Base-by-base conservation (phyloP, 2,329 filamentous ascomycete genomes). In the Colletotrichum navitas region DNA sequence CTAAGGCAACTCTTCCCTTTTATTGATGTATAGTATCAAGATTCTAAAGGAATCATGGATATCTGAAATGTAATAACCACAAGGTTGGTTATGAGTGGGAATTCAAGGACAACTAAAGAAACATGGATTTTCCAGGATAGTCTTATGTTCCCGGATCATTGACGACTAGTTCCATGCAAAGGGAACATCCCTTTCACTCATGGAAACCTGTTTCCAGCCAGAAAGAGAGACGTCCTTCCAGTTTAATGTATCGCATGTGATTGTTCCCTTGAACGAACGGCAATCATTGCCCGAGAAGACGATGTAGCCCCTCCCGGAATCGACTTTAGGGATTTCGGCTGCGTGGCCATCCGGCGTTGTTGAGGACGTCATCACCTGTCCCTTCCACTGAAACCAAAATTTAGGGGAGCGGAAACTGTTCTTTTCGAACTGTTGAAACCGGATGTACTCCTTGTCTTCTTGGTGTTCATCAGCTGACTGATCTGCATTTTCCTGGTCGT, bases 361-460 rank as follows among this genome's bases (percentile, higher is more conserved):
- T 0, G 26, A 11, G 0, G 43, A 2, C 21, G 29, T 2, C 8
- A 0, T 11, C 1, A 59, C 52, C 18, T 29, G 14, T 1, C 69
- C 69, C 21, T 69, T 59, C 69, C 66, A 72, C 41, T 69, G 59
- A 10, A 72, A 69, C 69, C 69, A 72, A 18, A 72, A 69, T 24
- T 69, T 72, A 11, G 69, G 69, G 1, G 69, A 72, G 0, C 69
- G 54, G 7, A 72, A 72, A 41, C 69, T 72, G 32, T 69, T 72
- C 54, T 72, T 72, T 34, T 72, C 69, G 5, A 72, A 72, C 5
- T 26, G 63, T 1, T 47, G 26, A 24, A 72, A 69, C 21, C 65
- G 39, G 5, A 5, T n/a, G 10, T n/a, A 39, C 14, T 72, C 32
- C 12, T 58, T 39, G 6, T 32, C 41, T n/a, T 24, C n/a, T 5